Evolutionary conservation across 1,284 basidiomycete genomes (phyloP), one percentile per base, ranked within the genome.

Genomic region (Ceratobasidium sp.): DNA sequence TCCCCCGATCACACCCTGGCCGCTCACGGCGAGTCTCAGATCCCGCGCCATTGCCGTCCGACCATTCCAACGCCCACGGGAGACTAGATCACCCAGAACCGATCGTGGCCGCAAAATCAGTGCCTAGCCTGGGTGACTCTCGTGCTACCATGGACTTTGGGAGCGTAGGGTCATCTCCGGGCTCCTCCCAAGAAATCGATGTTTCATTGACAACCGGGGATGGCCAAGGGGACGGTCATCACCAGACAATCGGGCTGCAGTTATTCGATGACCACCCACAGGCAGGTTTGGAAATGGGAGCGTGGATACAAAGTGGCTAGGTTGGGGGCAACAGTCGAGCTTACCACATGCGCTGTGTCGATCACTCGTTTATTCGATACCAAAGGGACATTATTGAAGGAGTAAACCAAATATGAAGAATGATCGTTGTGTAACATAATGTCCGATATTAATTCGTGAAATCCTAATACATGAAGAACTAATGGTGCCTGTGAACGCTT

Each of bases 401-500:
- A 25, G 25, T 16, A 3, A 50, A 23, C 7, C 21, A 50, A 50
- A 25, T 25, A 50, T 27, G 33, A 36, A 36, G 42, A 4, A 25
- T 50, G 23, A 27, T 4, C 19, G 42, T 46, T 16, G 16, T 14
- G 23, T 6, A 25, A 14, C 47, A 27, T 50, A 6, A 27, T 50
- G 47, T 21, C 23, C 47, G 23, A 50, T 25, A n/a, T 56, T 9
- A 56, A 56, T 67, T 67, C 16, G 42, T 46, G 21, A 23, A 25
- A 36, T 21, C 30, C 23, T 19, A 49, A 19, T 67, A 67, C 42
- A 39, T 56, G 23, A 8, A 49, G 23, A 0, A 46, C 56, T 46
- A 67, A 36, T 36, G 33, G 46, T 67, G 64, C 64, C 64, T 67
- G 25, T 25, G 19, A 36, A 13, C 33, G 27, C n/a, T 52, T 16